These are phyloP conservation scores for Mitragyna speciosa DNA, from an alignment of 257 asterid species.

Conservation along the genomic window DNA sequence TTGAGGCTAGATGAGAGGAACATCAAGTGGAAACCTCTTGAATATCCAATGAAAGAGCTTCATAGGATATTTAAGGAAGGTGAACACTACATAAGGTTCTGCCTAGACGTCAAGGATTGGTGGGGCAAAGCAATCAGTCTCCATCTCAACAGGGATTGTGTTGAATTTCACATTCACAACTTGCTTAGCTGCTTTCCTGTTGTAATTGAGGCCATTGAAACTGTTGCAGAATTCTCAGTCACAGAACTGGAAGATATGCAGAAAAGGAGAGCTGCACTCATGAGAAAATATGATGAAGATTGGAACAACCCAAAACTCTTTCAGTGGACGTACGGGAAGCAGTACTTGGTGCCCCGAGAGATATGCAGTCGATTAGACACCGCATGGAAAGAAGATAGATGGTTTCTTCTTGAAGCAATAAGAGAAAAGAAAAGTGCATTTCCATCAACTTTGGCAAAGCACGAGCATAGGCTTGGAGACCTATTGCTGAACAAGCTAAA, in stretches of 20 bases:
- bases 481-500: constrained; percentile 48
- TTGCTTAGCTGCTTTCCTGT: constrained; percentile 66
- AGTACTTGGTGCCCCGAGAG: constrained; percentile 60
- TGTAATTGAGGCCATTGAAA: constrained; percentile 85
- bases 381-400: constrained; percentile 67
- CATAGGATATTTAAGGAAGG: constrained; percentile 64
- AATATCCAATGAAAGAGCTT: constrained; percentile 80
- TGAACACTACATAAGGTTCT: constrained; percentile 53
- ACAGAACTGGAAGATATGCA: constrained; percentile 62
- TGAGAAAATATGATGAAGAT: constrained; percentile 61
- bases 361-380: constrained; percentile 49
- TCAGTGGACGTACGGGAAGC: constrained; percentile 70
- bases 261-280: constrained; percentile 43
- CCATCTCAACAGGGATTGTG: constrained; percentile 58
- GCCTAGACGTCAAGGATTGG: constrained; percentile 68
- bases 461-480: constrained; percentile 51
- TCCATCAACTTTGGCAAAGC: constrained; percentile 23
- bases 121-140: constrained; percentile 83
- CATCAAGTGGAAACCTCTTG: constrained; percentile 75
- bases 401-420: constrained; percentile 55
- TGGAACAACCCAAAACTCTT: constrained; percentile 53
- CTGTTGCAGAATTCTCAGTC: constrained; percentile 77
- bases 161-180: constrained; percentile 75
- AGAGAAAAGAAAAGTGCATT: constrained; percentile 35
- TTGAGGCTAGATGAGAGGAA: constrained; percentile 61